Conservation (phyloP, 768 basidiomycete species). For the Macrocybe gigantea region DNA sequence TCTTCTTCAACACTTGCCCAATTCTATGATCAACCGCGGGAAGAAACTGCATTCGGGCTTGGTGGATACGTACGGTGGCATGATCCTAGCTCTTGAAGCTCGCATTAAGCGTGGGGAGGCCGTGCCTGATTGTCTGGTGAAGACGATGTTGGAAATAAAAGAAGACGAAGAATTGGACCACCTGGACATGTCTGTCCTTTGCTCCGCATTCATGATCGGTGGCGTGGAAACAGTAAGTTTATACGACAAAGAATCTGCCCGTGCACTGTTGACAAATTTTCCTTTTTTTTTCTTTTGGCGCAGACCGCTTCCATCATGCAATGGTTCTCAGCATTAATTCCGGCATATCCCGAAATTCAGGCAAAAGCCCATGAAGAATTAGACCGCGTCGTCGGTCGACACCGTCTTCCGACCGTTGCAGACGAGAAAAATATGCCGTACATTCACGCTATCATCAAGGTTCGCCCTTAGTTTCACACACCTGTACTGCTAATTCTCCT, state of each 20-base stretch:
- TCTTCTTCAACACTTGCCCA: conserved; percentile 34
- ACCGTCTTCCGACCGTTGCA: conserved; percentile 20
- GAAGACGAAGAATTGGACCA: conserved; percentile 29
- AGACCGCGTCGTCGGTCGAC: conserved; percentile 23
- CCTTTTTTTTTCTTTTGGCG: too few relatives aligned
- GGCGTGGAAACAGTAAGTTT: conserved; percentile 34
- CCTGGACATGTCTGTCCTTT: conserved; percentile 34
- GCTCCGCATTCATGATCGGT: conserved; percentile 37
- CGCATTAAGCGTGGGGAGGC: conserved; percentile 28
- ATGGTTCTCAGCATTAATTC: conserved; percentile 31
- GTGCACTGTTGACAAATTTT: conserved; percentile 2
- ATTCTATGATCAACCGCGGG: conserved; percentile 28
- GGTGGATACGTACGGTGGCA: conserved; percentile 30
- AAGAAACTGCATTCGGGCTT: conserved; percentile 31
- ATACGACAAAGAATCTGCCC: too few relatives aligned
- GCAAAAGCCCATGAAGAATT: conserved; percentile 24
- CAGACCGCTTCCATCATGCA: conserved; percentile 32
- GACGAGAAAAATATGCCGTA: conserved; percentile 30
- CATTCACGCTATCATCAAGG: conserved; percentile 26
- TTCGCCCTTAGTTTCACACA: conserved; percentile 3
- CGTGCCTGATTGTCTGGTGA: conserved; percentile 38
- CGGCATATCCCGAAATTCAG: conserved; percentile 22
- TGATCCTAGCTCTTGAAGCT: conserved; percentile 30
- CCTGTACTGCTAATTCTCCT: background rate
- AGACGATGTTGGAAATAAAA: conserved; percentile 26